A percentile compares a stretch with the other conserved stretches of the same genome.
phyloP scores from a whole-genome alignment of 164 flowering plant species.

The Magnolia sinica region DNA sequence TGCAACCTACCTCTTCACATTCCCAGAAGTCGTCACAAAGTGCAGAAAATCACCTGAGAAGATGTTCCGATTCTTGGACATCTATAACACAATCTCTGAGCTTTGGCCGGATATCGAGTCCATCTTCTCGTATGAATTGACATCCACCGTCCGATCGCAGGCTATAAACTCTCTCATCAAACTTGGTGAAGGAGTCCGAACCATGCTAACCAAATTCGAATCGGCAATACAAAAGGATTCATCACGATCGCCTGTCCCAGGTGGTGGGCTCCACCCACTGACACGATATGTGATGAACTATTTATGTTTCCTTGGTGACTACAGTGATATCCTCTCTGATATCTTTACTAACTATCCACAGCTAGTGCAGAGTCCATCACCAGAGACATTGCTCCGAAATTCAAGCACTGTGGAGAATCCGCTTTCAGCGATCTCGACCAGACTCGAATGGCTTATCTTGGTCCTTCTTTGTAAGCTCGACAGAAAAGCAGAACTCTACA shows the following conservation, averaged over 20 bases:
- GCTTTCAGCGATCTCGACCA: constrained; percentile 20
- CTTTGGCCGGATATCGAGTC: constrained; percentile 54
- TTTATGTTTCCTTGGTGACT: constrained; percentile 45
- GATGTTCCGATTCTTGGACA: constrained; percentile 52
- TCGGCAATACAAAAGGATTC: constrained; percentile 44
- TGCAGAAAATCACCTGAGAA: constrained; percentile 53
- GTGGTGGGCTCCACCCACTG: constrained; percentile 59
- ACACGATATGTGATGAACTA: constrained; percentile 51
- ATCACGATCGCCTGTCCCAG: constrained; percentile 32
- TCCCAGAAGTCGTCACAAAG: constrained; percentile 47
- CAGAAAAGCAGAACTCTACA: constrained; percentile 48
- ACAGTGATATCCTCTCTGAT: constrained; percentile 40
- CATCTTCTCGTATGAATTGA: constrained; percentile 48
- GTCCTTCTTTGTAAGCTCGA: constrained; percentile 66
- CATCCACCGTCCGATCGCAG: constrained; percentile 38
- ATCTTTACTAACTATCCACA: constrained; percentile 41
- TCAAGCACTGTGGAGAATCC: constrained; percentile 17
- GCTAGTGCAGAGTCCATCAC: constrained; percentile 15
- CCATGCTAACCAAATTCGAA: constrained; percentile 48
- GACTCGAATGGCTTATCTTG: constrained; percentile 55
- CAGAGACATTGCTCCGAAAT: not conserved
- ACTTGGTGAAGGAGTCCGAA: constrained; percentile 39
- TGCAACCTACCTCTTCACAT: constrained; percentile 40
- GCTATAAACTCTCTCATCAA: constrained; percentile 36
- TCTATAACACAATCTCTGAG: constrained; percentile 46